phyloP scores from a whole-genome alignment of 2,329 filamentous ascomycete genomes.

The Venturia nashicola region DNA sequence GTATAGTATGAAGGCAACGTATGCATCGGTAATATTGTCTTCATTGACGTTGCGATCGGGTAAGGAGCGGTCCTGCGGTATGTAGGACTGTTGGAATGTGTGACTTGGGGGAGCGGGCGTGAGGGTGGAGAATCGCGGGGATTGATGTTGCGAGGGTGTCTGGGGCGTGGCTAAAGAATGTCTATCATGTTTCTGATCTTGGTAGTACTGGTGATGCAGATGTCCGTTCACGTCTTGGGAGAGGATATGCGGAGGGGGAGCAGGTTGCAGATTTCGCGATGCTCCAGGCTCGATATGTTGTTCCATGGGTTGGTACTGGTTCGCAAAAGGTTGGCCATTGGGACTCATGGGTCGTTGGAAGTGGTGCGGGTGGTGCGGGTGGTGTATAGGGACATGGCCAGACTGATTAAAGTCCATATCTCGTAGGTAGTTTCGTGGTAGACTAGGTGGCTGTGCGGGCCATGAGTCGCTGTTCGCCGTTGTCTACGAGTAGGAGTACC shows the following conservation, averaged over 20 bases:
- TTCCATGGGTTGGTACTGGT: background rate
- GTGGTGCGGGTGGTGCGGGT: slow-evolving; percentile 6
- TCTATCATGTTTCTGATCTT: background rate
- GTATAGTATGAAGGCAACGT: slow-evolving; percentile 73
- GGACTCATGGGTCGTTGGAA: background rate
- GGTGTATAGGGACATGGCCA: slow-evolving; percentile 1
- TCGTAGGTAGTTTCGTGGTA: background rate
- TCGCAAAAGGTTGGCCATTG: background rate
- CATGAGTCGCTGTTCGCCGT: background rate
- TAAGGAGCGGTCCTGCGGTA: slow-evolving; percentile 39
- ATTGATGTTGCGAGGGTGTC: slow-evolving; percentile 22
- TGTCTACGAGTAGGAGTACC: too few relatives aligned
- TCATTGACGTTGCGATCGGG: slow-evolving; percentile 58
- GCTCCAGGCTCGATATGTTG: background rate
- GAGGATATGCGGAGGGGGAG: background rate
- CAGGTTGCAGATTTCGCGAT: background rate
- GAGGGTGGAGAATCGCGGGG: slow-evolving; percentile 24
- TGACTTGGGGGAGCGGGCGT: slow-evolving; percentile 21
- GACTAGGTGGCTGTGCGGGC: background rate
- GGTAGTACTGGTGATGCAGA: slow-evolving; percentile 7
- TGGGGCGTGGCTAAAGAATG: slow-evolving; percentile 18
- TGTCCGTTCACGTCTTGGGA: slow-evolving; percentile 2
- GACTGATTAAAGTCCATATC: slow-evolving; percentile 10
- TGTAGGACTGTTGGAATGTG: slow-evolving; percentile 20
- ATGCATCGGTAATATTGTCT: slow-evolving; percentile 67